Evolutionary conservation across 768 basidiomycete genomes (phyloP).

Genomic region (Suillus clintonianus): DNA sequence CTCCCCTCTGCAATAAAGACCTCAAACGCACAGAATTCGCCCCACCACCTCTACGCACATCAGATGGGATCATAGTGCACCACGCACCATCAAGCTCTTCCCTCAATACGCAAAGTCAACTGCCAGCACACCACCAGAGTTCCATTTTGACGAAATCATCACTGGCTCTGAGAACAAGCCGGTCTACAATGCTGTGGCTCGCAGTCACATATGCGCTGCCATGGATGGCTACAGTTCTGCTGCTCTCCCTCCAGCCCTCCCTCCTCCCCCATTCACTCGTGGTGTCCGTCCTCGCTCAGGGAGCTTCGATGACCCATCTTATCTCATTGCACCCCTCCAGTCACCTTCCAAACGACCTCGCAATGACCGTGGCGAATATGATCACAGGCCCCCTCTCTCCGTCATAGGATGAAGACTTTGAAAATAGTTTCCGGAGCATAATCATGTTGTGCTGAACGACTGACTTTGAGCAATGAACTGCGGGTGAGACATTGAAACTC

Average conservation of each 20-base stretch:
- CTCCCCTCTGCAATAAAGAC: slow-evolving; percentile 39
- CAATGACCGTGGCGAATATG: too few species aligned
- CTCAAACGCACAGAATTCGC: slow-evolving; percentile 52
- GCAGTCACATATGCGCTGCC: slow-evolving; percentile 82
- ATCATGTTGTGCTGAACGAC: slow-evolving; percentile 66
- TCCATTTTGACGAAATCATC: slow-evolving; percentile 75
- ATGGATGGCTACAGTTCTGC: slow-evolving; percentile 98
- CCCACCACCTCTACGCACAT: slow-evolving; percentile 47
- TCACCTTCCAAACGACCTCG: too few species aligned
- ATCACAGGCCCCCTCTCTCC: too few species aligned
- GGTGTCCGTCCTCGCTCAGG: too few species aligned
- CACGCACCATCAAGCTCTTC: slow-evolving; percentile 62
- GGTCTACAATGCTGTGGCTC: slow-evolving; percentile 73
- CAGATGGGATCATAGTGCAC: slow-evolving; percentile 55
- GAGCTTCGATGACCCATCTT: too few species aligned
- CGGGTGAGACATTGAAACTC: slow-evolving; percentile 22
- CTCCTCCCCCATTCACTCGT: too few species aligned
- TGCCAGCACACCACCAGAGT: slow-evolving; percentile 44
- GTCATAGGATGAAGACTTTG: slow-evolving; percentile 66
- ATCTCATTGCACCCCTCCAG: too few species aligned
- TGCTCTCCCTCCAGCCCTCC: too few species aligned
- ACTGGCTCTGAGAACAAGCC: slow-evolving; percentile 81
- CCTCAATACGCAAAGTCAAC: slow-evolving; percentile 53
- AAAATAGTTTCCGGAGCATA: slow-evolving; percentile 84
- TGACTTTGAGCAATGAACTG: slow-evolving; percentile 10